Evolutionary conservation across 495 filamentous ascomycete genomes (phyloP).

Genomic region (Tuber microsphaerosporum): DNA sequence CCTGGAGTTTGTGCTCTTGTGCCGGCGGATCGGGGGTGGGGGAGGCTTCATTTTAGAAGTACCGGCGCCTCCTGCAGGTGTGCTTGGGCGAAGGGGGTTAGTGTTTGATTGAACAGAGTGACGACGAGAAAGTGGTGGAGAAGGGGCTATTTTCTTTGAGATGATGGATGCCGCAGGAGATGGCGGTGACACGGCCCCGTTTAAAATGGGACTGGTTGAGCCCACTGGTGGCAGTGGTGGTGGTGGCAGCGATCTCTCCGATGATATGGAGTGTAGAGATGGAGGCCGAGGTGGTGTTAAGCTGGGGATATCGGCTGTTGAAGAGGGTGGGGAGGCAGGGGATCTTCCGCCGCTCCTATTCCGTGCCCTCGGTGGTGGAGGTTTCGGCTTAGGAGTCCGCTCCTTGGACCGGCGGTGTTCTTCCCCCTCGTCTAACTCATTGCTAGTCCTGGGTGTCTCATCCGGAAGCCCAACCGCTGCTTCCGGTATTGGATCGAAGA

Average conservation of each 20-base stretch:
- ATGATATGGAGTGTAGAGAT: neutral
- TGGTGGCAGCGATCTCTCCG: conserved; percentile 11
- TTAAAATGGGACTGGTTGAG: conserved; percentile 1
- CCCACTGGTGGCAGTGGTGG: conserved; percentile 10
- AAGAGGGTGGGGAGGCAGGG: conserved; percentile 11
- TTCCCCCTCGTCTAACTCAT: conserved; percentile 20
- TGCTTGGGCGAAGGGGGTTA: conserved; percentile 3
- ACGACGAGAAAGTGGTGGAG: conserved; percentile 25
- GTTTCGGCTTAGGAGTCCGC: conserved; percentile 5
- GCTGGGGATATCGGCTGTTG: neutral
- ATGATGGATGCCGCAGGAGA: conserved; percentile 20
- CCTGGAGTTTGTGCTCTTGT: conserved; percentile 24
- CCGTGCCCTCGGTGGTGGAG: conserved; percentile 13
- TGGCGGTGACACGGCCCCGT: conserved; percentile 14
- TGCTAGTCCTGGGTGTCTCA: conserved; percentile 24
- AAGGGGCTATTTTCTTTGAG: conserved; percentile 21
- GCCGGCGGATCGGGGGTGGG: conserved; percentile 29
- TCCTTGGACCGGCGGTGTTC: neutral
- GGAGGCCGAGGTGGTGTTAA: conserved; percentile 11
- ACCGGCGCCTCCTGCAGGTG: neutral
- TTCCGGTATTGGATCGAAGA: conserved; percentile 36
- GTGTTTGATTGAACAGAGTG: conserved; percentile 17
- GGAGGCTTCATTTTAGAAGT: conserved; percentile 24
- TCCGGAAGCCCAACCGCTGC: conserved; percentile 5
- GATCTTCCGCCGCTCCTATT: conserved; percentile 7